Conservation (phyloP, 306 rosid species). For the Echinosophora koreensis region DNA sequence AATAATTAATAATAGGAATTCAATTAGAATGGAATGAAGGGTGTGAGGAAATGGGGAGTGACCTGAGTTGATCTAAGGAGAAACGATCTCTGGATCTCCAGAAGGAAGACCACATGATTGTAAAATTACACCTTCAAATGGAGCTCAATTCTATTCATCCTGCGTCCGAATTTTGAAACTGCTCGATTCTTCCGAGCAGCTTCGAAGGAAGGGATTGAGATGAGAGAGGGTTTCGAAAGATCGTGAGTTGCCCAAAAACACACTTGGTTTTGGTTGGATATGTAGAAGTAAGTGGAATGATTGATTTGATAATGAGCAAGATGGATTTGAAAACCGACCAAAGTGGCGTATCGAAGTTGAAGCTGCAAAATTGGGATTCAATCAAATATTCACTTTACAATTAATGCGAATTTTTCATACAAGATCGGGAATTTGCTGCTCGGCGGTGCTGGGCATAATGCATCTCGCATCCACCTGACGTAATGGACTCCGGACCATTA, state of each 20-base stretch:
- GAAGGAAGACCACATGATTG: slow-evolving; percentile 88
- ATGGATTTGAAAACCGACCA: background rate
- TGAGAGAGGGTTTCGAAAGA: slow-evolving; percentile 44
- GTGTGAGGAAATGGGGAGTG: background rate
- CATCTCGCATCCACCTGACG: background rate
- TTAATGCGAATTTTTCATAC: background rate
- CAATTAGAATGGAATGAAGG: background rate
- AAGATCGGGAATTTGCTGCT: background rate
- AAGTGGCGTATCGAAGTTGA: background rate
- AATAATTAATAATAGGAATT: background rate
- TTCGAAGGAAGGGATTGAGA: slow-evolving; percentile 41
- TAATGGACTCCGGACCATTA: background rate
- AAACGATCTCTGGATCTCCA: slow-evolving; percentile 94
- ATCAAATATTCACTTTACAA: background rate
- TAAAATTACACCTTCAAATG: slow-evolving; percentile 54
- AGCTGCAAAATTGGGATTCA: background rate
- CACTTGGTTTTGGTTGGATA: background rate
- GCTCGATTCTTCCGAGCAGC: slow-evolving; percentile 57
- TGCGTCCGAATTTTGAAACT: slow-evolving; percentile 43
- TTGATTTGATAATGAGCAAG: background rate
- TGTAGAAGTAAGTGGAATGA: background rate
- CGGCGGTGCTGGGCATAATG: background rate
- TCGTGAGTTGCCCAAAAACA: slow-evolving; percentile 33
- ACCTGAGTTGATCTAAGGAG: slow-evolving; percentile 92
- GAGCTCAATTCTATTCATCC: slow-evolving; percentile 47